Evolutionary conservation across 768 basidiomycete genomes (phyloP), one percentile per base, ranked within the genome.

Genomic region (Amanita inopinata): DNA sequence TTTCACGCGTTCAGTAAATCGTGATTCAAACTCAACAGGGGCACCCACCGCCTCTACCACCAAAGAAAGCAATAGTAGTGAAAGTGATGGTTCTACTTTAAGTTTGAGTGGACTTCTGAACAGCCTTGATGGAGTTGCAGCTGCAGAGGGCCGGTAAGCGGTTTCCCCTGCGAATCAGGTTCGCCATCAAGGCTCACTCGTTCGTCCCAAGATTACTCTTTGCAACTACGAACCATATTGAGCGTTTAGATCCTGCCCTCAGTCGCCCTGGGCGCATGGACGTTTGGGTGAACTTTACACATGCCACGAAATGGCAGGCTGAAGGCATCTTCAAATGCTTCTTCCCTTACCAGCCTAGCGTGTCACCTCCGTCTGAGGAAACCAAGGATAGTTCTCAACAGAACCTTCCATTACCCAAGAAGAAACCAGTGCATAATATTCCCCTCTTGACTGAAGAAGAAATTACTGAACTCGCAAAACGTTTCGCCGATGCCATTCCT

Each of bases 241-340:
- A 94, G 56, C 81, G 88, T 34, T 73, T 96, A 24, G 91, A 96
- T 60, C 89, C 83, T 37, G 88, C 89, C 3, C 71, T 93, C 25
- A 85, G 79, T 58, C 76, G 88, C 15, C 85, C 90, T 20, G 91
- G 91, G 45, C 83, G 86, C 34, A 88, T 89, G 84, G 89, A 90
- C 53, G 81, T 93, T 11, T 90, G 87, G 87, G 73, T 92, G 30
- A 87, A 89, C 65, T 91, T 91, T 62, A 81, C 83, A 39, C 81
- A 91, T 54, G 87, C 88, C 4, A 88, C 85, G 5, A 90, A 87
- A 59, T 90, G 85, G 85, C 88, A 91, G 55, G 88, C 88, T 10
- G 87, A 89, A 61, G 87, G 85, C 39, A 86, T 91, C 57, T 91
- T 89, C 77, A 88, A 88, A 59, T 88, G 85, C 60, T 91, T 91